Evolutionary conservation across 352 stramenopile genomes (phyloP).

Genomic region (Globisporangium heterothallicum): DNA sequence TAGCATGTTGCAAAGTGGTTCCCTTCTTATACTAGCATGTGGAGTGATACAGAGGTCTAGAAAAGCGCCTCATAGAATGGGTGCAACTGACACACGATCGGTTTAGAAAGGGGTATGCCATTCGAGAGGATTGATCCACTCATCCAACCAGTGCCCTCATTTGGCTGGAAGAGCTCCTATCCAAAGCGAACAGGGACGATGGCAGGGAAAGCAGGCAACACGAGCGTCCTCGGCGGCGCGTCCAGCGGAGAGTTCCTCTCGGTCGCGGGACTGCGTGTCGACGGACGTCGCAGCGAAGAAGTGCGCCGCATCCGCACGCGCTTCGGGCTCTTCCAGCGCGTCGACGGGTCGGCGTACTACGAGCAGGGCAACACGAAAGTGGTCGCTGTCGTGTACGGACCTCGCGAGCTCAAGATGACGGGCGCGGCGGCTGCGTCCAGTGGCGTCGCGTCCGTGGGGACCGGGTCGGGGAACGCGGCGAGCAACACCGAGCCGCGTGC

Average conservation of each 20-base stretch:
- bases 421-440: conserved; percentile 21
- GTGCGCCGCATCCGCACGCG: conserved; percentile 76
- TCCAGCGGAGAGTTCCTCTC: conserved; percentile 78
- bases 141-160: background rate
- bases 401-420: conserved; percentile 63
- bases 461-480: conserved; percentile 50
- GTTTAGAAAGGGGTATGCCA: too few relatives aligned
- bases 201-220: conserved; percentile 55
- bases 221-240: conserved; percentile 47
- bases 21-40: background rate
- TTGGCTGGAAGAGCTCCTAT: background rate
- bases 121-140: background rate
- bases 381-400: conserved; percentile 83
- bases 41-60: too few relatives aligned
- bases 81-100: too few relatives aligned
- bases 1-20: background rate
- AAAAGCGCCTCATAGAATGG: too few relatives aligned
- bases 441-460: conserved; percentile 46
- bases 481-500: conserved; percentile 70
- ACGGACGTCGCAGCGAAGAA: conserved; percentile 80
- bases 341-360: conserved; percentile 85
- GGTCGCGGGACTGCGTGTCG: conserved; percentile 74
- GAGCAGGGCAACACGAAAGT: conserved; percentile 90
- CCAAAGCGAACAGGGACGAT: conserved; percentile 12
- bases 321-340: conserved; percentile 81